Evolutionary conservation across 768 basidiomycete species (phyloP).

Genomic region (Lanmaoa rubissima): DNA sequence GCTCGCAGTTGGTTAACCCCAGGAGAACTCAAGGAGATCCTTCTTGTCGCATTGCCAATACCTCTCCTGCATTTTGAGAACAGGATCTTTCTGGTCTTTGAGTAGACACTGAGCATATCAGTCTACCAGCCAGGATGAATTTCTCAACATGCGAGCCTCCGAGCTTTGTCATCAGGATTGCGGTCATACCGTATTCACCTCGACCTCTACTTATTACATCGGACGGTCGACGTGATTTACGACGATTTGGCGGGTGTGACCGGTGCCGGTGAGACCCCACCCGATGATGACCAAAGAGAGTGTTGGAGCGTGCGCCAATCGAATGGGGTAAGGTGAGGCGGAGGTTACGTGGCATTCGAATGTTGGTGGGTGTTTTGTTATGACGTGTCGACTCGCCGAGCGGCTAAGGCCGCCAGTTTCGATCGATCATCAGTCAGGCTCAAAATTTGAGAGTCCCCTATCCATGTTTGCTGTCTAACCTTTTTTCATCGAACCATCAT

Average conservation of each 20-base stretch:
- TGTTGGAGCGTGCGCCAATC: no score
- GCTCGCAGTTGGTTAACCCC: neutral
- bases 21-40: neutral
- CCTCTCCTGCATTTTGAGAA: neutral
- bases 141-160: no score
- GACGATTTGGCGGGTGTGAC: neutral
- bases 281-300: no score
- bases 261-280: neutral
- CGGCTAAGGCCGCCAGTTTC: no score
- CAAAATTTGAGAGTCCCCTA: conserved; percentile 7
- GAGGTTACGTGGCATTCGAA: no score
- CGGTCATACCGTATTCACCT: neutral
- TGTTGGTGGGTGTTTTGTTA: no score
- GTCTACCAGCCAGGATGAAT: no score
- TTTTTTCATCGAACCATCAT: conserved; percentile 6
- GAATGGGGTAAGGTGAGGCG: no score
- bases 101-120: neutral
- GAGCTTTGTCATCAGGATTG: neutral
- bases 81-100: neutral
- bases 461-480: neutral
- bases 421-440: conserved; percentile 16
- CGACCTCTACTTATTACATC: neutral
- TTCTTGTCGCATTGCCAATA: no score
- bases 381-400: no score
- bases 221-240: no score